These are phyloP conservation scores for Lentinus tigrinus DNA, from an alignment of 768 basidiomycete genomes.

Conservation along the genomic window DNA sequence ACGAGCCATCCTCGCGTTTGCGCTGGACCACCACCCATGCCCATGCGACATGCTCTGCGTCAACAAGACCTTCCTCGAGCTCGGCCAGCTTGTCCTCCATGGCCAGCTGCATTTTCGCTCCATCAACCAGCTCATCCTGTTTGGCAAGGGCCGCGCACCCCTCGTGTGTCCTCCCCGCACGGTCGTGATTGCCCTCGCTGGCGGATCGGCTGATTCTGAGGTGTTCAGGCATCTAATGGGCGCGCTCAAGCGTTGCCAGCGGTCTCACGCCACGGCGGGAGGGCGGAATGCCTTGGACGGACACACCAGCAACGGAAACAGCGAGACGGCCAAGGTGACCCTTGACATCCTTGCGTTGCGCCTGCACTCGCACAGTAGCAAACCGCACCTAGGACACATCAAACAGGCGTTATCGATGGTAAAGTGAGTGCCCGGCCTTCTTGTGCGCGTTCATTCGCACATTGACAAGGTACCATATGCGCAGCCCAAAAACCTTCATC, in stretches of 20 bases:
- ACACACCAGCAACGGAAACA: background rate
- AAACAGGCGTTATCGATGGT: slow-evolving; percentile 33
- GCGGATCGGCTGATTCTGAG: slow-evolving; percentile 28
- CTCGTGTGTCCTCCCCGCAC: slow-evolving; percentile 27
- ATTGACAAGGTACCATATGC: background rate
- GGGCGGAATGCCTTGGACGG: background rate
- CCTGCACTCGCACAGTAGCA: slow-evolving; percentile 39
- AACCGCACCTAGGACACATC: slow-evolving; percentile 30
- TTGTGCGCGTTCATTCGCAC: background rate
- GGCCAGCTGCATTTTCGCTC: slow-evolving; percentile 24
- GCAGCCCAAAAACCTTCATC: slow-evolving; percentile 45
- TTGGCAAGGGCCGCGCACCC: slow-evolving; percentile 12
- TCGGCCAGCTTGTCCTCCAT: slow-evolving; percentile 25
- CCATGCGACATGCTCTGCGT: slow-evolving; percentile 22
- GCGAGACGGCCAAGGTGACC: slow-evolving; percentile 7
- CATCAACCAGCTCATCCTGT: slow-evolving; percentile 25
- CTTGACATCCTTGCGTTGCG: slow-evolving; percentile 35
- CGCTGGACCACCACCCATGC: slow-evolving; percentile 11
- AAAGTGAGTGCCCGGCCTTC: slow-evolving; percentile 33
- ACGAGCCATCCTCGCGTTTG: slow-evolving; percentile 21
- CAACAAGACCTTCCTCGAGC: slow-evolving; percentile 16
- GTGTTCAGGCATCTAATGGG: slow-evolving; percentile 28
- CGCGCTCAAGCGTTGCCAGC: slow-evolving; percentile 27
- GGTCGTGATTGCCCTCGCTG: slow-evolving; percentile 29
- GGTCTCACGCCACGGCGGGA: background rate